Base-by-base conservation (phyloP, 257 asterid genomes). In the Hygrophila difformis region DNA sequence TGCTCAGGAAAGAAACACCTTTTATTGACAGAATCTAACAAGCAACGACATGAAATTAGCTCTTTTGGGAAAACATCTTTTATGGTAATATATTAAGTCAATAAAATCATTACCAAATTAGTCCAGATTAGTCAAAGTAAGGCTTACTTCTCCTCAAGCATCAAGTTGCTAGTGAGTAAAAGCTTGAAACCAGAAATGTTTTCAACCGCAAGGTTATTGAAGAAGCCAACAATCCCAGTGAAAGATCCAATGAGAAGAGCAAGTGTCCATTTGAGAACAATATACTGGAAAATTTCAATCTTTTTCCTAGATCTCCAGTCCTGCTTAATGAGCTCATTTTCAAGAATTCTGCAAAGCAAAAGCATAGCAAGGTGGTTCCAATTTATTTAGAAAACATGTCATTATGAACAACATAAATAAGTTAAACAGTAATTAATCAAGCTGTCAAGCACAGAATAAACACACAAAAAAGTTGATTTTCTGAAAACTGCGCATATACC, bases 301-400 rank as follows among this genome's bases (percentile, higher is more conserved):
- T 52, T 77, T 59, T 77, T 84, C 73, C 97, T 71, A 38, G 96
- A 75, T 60, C 97, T 79, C 97, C 97, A 89, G 53, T 89, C 96
- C 73, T 89, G 87, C 78, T 82, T 89, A 59, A 89, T 75, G 26
- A 89, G 79, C 44, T 89, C 96, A 33, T 89, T 89, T 70, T 89
- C 97, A 34, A 77, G 24, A 60, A 84, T 75, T 85, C 97, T 89
- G 87, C 77, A 67, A 62, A 42, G 28, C n/a, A 29, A 51, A 57
- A 39, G 19, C 29, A 15, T 42, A 38, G 26, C 20, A 13, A 41
- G 46, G 43, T 28, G 47, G 56, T 65, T 51, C 53, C 6, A 3
- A 33, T 33, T 33, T 6, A 33, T 33, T 33, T 4, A 12, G n/a
- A n/a, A n/a, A 33, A 33, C 37, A 1, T 5, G 37, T 7, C 7